These are phyloP conservation scores for Antitrichia curtipendula DNA, from an alignment of 225 moss, liverwort and hornwort species.

Conservation along the genomic window DNA sequence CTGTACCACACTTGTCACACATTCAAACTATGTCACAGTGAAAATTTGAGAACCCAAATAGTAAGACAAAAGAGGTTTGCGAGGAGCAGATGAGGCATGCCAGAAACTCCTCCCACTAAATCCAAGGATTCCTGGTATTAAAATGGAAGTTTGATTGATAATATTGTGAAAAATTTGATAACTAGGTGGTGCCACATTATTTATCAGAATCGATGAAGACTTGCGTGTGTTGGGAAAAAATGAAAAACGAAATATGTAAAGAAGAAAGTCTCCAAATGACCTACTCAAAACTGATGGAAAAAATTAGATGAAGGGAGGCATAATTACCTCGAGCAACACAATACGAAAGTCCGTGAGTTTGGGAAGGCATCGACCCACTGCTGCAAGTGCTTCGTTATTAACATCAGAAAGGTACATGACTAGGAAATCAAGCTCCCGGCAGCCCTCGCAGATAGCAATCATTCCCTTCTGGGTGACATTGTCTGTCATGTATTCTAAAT, in stretches of 20 bases:
- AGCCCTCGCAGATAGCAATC: constrained; percentile 63
- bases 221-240: neutral
- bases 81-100: neutral
- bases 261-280: neutral
- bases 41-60: neutral
- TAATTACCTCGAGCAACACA: constrained; percentile 36
- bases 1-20: neutral
- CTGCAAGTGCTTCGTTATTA: constrained; percentile 50
- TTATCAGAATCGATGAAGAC: neutral
- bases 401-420: constrained; percentile 65
- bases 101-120: neutral
- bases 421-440: constrained; percentile 58
- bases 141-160: too few relatives aligned
- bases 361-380: constrained; percentile 48
- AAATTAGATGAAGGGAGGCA: neutral
- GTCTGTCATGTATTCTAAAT: neutral
- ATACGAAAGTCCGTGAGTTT: constrained; percentile 73
- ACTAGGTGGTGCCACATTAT: neutral
- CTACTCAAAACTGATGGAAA: too few relatives aligned
- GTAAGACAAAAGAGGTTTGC: neutral
- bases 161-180: neutral
- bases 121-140: neutral
- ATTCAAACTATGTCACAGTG: neutral
- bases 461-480: constrained; percentile 52
- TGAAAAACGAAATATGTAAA: neutral